phyloP scores from a whole-genome alignment of 1,139 yeast species.

The Magnusiomyces paraingens region DNA sequence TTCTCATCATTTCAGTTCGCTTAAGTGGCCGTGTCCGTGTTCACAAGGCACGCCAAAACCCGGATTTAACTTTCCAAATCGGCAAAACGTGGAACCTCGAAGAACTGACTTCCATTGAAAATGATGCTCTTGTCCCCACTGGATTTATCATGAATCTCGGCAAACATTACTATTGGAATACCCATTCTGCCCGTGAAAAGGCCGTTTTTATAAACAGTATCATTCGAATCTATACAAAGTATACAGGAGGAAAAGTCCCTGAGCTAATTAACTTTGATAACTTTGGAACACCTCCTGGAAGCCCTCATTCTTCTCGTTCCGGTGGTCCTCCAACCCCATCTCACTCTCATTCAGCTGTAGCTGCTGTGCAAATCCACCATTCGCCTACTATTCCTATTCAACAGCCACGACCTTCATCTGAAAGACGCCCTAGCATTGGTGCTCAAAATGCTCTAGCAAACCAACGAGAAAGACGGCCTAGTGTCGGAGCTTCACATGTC shows the following conservation, averaged over 20 bases:
- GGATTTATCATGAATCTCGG: constrained; percentile 55
- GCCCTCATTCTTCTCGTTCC: not conserved
- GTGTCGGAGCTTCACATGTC: too few species aligned
- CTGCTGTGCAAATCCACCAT: too few species aligned
- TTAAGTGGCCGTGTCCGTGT: constrained; percentile 60
- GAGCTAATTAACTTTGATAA: constrained; percentile 40
- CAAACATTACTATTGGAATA: constrained; percentile 82
- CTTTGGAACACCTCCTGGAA: not conserved
- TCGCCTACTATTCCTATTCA: too few species aligned
- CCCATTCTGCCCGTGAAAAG: constrained; percentile 62
- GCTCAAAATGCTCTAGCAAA: too few species aligned
- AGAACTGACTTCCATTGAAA: constrained; percentile 54
- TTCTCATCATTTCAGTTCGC: constrained; percentile 44
- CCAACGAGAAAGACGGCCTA: too few species aligned
- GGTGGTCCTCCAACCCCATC: not conserved
- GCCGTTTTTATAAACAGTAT: constrained; percentile 58
- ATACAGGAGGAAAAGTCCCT: constrained; percentile 65
- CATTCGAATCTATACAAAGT: constrained; percentile 57
- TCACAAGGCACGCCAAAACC: constrained; percentile 81
- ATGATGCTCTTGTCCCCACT: constrained; percentile 39
- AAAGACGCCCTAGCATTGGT: too few species aligned
- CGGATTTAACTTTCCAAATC: constrained; percentile 71
- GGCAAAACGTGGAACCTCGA: constrained; percentile 92
- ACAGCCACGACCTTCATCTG: too few species aligned
- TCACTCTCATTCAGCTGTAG: too few species aligned